Conservation (phyloP, 2,329 filamentous ascomycete species). For the Coniella lustricola region DNA sequence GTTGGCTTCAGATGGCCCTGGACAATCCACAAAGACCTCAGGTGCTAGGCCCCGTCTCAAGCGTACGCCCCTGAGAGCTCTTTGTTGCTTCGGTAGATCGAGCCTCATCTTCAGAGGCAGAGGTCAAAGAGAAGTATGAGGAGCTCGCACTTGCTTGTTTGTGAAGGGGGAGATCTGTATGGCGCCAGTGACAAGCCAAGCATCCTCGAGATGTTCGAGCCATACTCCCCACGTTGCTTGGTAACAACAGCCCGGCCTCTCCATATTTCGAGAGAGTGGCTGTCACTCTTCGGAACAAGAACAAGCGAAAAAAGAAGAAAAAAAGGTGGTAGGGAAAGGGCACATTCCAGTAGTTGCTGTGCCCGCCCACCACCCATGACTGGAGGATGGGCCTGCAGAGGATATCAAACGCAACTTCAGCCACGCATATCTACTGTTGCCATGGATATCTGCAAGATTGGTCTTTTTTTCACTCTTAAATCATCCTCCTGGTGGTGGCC, state of each 20-base stretch:
- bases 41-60: background rate
- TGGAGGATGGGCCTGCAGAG: slow-evolving; percentile 6
- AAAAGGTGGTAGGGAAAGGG: background rate
- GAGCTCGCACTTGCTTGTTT: too few species aligned
- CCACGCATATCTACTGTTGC: slow-evolving; percentile 17
- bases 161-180: too few species aligned
- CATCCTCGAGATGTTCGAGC: too few species aligned
- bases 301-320: background rate
- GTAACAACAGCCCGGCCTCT: slow-evolving; percentile 6
- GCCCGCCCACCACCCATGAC: slow-evolving; percentile 6
- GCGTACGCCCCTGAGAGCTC: background rate
- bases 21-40: too few species aligned
- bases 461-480: slow-evolving; percentile 9
- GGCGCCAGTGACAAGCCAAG: too few species aligned
- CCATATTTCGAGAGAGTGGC: slow-evolving; percentile 2
- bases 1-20: background rate
- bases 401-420: background rate
- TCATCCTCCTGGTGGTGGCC: background rate
- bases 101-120: too few species aligned
- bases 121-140: too few species aligned
- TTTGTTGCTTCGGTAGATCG: too few species aligned
- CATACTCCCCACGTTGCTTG: background rate
- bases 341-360: slow-evolving; percentile 17
- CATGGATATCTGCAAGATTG: slow-evolving; percentile 9
- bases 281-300: background rate